Evolutionary conservation across 2,329 filamentous ascomycete genomes (phyloP), one percentile per base, ranked within the genome.

Genomic region (Trichocomaceae sp.): DNA sequence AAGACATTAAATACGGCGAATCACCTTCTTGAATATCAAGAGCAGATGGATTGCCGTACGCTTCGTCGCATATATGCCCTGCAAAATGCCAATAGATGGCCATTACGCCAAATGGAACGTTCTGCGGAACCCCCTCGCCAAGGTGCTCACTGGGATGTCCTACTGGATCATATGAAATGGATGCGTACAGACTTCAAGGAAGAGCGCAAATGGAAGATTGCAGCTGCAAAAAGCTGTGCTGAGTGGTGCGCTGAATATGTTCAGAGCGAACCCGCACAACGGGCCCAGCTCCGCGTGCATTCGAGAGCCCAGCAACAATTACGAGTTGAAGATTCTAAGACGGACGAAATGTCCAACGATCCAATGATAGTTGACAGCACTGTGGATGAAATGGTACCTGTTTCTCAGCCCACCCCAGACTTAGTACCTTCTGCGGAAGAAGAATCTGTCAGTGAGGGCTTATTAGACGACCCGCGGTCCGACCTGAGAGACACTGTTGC

Each of bases 111-210:
- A 66, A 84, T 91, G 44, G 89, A 95, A 66, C 86, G 90, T 55
- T 88, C 85, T 39, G 79, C 84, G 1, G 93, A 99, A 69, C 91
- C 92, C 4, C 79, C 82, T 3, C 83, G 90, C 37, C 86, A 85
- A 17, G 80, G 83, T 1, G 85, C 86, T 1, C 92, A 97, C 62
- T 88, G 86, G 82, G 93, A 99, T 72, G 80, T 92, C 51, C 70
- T 97, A 54, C 75, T 99, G 31, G 82, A 90, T 62, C 91, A 99
- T 74, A 89, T 92, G 82, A 95, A 91, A 69, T 97, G 92, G 92
- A 95, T 99, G 89, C 83, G 91, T 50, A 96, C 90, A 1, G 93
- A 99, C 71, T 97, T 96, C 65, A 82, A 87, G 50, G 89, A 96
- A 71, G 93, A 97, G 69, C 79, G 90, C 41, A 96, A 95, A 68